These are phyloP conservation scores for Climacium dendroides DNA, from an alignment of 225 moss, liverwort and hornwort species.

Conservation along the genomic window DNA sequence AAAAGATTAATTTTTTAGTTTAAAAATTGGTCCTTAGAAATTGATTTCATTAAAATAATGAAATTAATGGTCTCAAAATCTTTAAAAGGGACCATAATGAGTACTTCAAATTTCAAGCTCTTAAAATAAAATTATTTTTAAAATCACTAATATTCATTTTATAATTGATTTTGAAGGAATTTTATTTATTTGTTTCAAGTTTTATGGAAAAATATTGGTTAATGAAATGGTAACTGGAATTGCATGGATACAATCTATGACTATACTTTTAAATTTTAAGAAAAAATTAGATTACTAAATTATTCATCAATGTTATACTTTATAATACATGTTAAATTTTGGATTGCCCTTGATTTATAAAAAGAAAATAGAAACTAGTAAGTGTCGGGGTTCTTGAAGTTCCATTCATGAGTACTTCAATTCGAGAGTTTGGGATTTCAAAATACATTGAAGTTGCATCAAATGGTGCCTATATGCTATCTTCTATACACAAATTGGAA, in stretches of 20 bases:
- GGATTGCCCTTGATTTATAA: not conserved
- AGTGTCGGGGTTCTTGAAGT: not conserved
- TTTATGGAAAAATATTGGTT: not conserved
- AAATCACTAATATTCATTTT: not conserved
- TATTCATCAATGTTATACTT: not conserved
- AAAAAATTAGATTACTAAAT: not conserved
- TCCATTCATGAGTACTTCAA: not conserved
- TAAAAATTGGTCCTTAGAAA: too few species aligned
- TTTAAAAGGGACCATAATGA: not conserved
- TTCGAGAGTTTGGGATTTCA: not conserved
- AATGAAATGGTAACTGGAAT: not conserved
- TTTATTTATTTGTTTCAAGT: not conserved
- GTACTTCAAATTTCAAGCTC: accelerated
- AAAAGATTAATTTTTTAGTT: too few species aligned
- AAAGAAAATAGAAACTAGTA: not conserved
- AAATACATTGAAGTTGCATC: not conserved
- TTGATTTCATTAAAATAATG: too few species aligned
- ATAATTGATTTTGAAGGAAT: not conserved
- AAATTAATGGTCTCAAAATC: too few species aligned
- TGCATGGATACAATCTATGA: not conserved
- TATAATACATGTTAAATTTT: not conserved
- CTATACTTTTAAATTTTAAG: accelerated
- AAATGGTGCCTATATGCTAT: too few species aligned
- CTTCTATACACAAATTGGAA: accelerated
- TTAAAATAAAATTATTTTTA: not conserved